Conservation (phyloP, 108 stramenopile species). For the Halocafeteria seosinensis region DNA sequence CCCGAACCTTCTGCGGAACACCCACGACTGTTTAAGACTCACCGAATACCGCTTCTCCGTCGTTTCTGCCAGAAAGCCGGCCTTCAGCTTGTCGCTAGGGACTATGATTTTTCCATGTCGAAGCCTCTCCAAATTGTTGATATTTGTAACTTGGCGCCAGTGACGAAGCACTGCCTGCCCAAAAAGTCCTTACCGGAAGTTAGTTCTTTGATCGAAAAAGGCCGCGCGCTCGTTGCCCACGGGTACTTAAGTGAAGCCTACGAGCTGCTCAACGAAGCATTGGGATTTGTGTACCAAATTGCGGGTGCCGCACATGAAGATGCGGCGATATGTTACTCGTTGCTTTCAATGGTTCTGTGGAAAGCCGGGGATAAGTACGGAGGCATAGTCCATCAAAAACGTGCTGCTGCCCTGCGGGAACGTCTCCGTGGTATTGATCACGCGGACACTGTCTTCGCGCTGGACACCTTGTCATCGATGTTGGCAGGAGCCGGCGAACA, state of each 20-base stretch:
- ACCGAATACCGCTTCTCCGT: constrained; percentile 43
- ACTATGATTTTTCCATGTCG: constrained; percentile 49
- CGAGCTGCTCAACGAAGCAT: constrained; percentile 58
- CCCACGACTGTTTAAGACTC: too few species aligned
- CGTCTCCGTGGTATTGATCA: constrained; percentile 63
- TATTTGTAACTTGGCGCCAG: constrained; percentile 60
- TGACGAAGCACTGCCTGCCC: constrained; percentile 65
- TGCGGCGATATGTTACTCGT: constrained; percentile 46
- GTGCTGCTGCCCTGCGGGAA: constrained; percentile 50
- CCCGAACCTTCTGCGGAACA: too few species aligned
- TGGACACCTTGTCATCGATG: constrained; percentile 43
- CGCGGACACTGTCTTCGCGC: constrained; percentile 35
- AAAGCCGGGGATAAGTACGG: constrained; percentile 50
- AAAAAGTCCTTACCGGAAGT: constrained; percentile 57
- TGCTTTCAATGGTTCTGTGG: constrained; percentile 51
- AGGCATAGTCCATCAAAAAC: constrained; percentile 36
- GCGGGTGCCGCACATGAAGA: constrained; percentile 53
- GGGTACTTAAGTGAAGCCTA: constrained; percentile 44
- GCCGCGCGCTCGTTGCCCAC: constrained; percentile 34
- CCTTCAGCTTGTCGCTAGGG: constrained; percentile 50
- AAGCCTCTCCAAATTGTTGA: constrained; percentile 50
- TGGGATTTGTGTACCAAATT: constrained; percentile 50
- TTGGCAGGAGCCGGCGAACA: constrained; percentile 29
- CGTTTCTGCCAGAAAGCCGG: constrained; percentile 71
- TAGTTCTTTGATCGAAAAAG: constrained; percentile 47